These are phyloP conservation scores for Jackrogersella minutella DNA, from an alignment of 495 filamentous ascomycete genomes.

Conservation along the genomic window DNA sequence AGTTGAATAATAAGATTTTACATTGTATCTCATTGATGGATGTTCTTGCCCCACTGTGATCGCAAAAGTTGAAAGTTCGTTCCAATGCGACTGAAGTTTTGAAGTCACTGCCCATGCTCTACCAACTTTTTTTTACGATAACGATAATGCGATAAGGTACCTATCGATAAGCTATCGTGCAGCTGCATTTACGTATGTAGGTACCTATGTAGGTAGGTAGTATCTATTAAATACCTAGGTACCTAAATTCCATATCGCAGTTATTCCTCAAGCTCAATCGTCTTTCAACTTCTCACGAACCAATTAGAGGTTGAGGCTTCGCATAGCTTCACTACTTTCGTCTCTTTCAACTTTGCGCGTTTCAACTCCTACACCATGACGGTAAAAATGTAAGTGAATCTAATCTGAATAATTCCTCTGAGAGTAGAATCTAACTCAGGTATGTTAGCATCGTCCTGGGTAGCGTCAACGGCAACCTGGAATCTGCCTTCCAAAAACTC, in stretches of 20 bases:
- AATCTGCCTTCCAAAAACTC: conserved; percentile 78
- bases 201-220: no score
- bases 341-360: background rate
- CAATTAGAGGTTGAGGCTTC: conserved; percentile 6
- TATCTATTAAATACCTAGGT: no score
- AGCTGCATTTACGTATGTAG: no score
- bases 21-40: background rate
- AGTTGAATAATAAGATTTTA: conserved; percentile 4
- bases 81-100: no score
- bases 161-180: conserved; percentile 8
- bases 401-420: background rate
- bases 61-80: no score
- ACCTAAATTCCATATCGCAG: background rate
- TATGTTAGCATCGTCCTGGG: conserved; percentile 78
- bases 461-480: conserved; percentile 76
- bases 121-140: conserved; percentile 29
- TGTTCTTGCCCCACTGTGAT: conserved; percentile 25
- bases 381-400: conserved; percentile 72
- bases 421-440: conserved; percentile 43
- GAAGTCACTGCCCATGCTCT: conserved; percentile 1
- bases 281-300: background rate
- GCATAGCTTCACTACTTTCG: conserved; percentile 1
- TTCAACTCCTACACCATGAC: conserved; percentile 56
- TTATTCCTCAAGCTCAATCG: background rate
- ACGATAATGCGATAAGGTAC: conserved; percentile 17